These are phyloP conservation scores for Fragosphaeria purpurea DNA, from an alignment of 2,329 filamentous ascomycete genomes.

Conservation along the genomic window DNA sequence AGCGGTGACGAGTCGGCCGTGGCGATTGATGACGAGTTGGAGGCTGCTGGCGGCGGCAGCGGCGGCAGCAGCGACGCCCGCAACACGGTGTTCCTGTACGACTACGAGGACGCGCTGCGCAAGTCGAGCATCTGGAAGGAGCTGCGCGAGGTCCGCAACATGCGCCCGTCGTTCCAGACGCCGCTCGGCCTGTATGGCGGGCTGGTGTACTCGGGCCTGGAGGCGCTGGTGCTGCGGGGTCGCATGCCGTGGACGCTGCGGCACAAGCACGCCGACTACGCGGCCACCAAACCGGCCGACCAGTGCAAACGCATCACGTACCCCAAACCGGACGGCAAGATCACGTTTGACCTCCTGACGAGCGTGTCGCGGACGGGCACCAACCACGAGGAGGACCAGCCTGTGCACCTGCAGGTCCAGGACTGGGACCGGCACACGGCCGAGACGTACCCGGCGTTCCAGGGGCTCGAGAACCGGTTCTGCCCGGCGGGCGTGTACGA, in stretches of 20 bases:
- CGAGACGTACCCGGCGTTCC: slow-evolving; percentile 74
- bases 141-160: slow-evolving; percentile 89
- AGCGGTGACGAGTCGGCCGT: neutral
- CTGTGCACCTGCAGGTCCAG: slow-evolving; percentile 86
- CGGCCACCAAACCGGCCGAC: slow-evolving; percentile 69
- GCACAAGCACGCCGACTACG: slow-evolving; percentile 69
- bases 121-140: slow-evolving; percentile 88
- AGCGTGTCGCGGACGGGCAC: slow-evolving; percentile 92
- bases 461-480: slow-evolving; percentile 92
- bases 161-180: slow-evolving; percentile 88
- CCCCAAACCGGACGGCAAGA: slow-evolving; percentile 88
- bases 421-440: slow-evolving; percentile 89
- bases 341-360: slow-evolving; percentile 93
- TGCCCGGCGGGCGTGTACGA: slow-evolving; percentile 97
- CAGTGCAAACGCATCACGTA: slow-evolving; percentile 85
- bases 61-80: neutral
- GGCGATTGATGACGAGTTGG: neutral
- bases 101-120: slow-evolving; percentile 84
- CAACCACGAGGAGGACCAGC: slow-evolving; percentile 98
- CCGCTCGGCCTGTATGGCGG: slow-evolving; percentile 84
- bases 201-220: slow-evolving; percentile 83
- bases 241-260: slow-evolving; percentile 84
- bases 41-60: neutral
- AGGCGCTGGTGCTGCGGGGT: slow-evolving; percentile 80
- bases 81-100: slow-evolving; percentile 73